A percentile compares a stretch with the other conserved stretches of the same genome.
Conservation (phyloP, 352 stramenopile species). For the Globisporangium emineosum region DNA sequence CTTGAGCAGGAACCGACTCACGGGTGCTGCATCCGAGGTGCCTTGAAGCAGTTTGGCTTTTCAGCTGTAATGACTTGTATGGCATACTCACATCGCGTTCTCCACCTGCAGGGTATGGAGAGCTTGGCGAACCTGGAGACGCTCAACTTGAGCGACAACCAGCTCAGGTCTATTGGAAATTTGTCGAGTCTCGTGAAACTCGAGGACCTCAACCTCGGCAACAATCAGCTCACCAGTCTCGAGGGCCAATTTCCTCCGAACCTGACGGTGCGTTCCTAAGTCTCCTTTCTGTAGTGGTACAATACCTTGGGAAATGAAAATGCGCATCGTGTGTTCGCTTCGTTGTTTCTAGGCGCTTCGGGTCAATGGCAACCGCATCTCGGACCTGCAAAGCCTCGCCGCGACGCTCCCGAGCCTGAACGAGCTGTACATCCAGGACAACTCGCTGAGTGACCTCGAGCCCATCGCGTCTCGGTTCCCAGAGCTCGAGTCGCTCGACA, state of each 20-base stretch:
- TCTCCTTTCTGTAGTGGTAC: neutral
- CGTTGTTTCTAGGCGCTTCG: conserved; percentile 34
- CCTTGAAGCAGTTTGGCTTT: neutral
- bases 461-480: conserved; percentile 31
- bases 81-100: neutral
- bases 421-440: conserved; percentile 69
- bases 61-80: too few species aligned
- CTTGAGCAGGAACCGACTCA: conserved; percentile 58
- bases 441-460: conserved; percentile 35
- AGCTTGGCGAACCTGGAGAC: conserved; percentile 49
- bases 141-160: conserved; percentile 65
- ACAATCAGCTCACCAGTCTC: conserved; percentile 55
- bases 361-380: conserved; percentile 47
- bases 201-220: conserved; percentile 64
- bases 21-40: conserved; percentile 41
- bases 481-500: conserved; percentile 67
- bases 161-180: conserved; percentile 49
- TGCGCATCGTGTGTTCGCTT: neutral
- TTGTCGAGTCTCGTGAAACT: conserved; percentile 65
- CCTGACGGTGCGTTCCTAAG: conserved; percentile 27
- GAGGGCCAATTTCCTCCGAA: conserved; percentile 48
- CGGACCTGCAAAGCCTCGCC: conserved; percentile 35
- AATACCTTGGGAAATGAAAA: neutral
- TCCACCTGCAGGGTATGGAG: conserved; percentile 42
- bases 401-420: conserved; percentile 41